These are phyloP conservation scores for Thraustotheca clavata DNA, from an alignment of 352 stramenopile genomes.

Conservation along the genomic window DNA sequence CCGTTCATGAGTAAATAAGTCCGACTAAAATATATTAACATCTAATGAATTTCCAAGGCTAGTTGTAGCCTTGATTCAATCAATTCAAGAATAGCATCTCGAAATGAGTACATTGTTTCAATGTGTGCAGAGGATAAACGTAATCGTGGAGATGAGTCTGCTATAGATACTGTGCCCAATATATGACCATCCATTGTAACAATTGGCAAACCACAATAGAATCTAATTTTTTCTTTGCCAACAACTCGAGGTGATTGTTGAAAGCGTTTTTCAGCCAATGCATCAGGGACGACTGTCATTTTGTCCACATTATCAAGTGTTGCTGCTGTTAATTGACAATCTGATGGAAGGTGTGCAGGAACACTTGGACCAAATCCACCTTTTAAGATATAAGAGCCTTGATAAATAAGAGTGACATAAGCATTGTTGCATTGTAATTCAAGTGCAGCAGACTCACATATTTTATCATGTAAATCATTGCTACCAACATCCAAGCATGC, in stretches of 20 bases:
- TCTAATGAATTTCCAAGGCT: not conserved
- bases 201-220: not conserved
- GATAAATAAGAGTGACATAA: constrained; percentile 14
- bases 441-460: not conserved
- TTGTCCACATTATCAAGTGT: not conserved
- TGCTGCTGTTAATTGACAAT: not conserved
- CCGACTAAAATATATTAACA: too few relatives aligned
- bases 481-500: constrained; percentile 10
- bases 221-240: constrained; percentile 1
- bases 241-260: not conserved
- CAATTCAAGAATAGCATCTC: not conserved
- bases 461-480: not conserved
- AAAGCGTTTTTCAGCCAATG: not conserved
- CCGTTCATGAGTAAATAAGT: too few relatives aligned
- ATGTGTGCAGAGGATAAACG: not conserved
- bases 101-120: not conserved
- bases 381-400: constrained; percentile 3
- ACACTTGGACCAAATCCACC: not conserved
- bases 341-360: not conserved
- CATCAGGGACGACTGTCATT: not conserved
- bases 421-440: not conserved
- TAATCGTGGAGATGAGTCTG: not conserved
- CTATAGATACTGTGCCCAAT: not conserved
- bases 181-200: not conserved
- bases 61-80: not conserved